Evolutionary conservation across 2,329 filamentous ascomycete genomes (phyloP).

Genomic region (Aureobasidium sp.): DNA sequence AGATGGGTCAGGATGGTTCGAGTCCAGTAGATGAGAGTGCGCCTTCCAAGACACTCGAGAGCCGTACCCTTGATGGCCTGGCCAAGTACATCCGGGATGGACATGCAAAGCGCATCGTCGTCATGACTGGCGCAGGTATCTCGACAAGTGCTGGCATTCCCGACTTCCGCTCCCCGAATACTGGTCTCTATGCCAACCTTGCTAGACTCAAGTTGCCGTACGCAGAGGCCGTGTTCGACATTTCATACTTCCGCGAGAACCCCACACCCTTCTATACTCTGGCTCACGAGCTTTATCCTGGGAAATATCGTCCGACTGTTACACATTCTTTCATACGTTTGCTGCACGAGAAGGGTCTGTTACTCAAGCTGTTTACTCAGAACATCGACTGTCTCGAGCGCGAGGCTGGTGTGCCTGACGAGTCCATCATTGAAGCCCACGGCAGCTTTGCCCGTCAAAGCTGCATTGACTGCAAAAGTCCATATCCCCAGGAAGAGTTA

Average conservation of each 20-base stretch:
- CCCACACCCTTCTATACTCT: slow-evolving; percentile 88
- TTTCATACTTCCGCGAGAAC: slow-evolving; percentile 76
- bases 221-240: slow-evolving; percentile 90
- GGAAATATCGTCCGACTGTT: slow-evolving; percentile 79
- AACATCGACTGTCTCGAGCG: slow-evolving; percentile 97
- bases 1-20: slow-evolving; percentile 84
- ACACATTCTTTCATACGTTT: slow-evolving; percentile 84
- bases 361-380: slow-evolving; percentile 88
- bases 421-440: slow-evolving; percentile 86
- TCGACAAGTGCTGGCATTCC: slow-evolving; percentile 70
- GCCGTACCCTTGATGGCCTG: slow-evolving; percentile 64
- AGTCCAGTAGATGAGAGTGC: slow-evolving; percentile 57
- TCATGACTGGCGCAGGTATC: slow-evolving; percentile 88
- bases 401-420: slow-evolving; percentile 70
- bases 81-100: slow-evolving; percentile 74
- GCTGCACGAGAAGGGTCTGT: slow-evolving; percentile 67
- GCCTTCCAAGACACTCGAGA: slow-evolving; percentile 57
- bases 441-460: slow-evolving; percentile 88
- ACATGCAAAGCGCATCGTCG: slow-evolving; percentile 63
- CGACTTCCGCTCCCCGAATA: slow-evolving; percentile 89
- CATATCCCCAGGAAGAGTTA: slow-evolving; percentile 71
- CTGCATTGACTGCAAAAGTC: slow-evolving; percentile 77
- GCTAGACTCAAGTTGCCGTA: slow-evolving; percentile 77
- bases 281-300: slow-evolving; percentile 86
- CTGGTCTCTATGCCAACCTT: slow-evolving; percentile 89